phyloP scores from a whole-genome alignment of 768 basidiomycete species.

The Filobasidium floriforme region DNA sequence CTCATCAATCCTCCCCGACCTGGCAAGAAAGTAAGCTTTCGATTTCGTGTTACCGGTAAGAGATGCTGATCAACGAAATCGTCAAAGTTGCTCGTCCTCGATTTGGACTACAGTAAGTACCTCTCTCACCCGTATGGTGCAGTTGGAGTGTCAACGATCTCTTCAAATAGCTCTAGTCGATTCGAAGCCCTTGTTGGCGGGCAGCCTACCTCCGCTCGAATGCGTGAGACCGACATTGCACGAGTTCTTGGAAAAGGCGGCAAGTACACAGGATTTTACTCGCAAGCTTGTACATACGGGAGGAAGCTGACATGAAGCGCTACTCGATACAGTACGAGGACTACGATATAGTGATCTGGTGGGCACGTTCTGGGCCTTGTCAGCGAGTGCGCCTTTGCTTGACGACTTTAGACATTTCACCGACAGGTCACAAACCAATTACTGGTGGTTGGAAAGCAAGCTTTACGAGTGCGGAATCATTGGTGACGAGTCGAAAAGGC shows the following conservation, averaged over 20 bases:
- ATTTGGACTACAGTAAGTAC: conserved; percentile 74
- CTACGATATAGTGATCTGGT: conserved; percentile 86
- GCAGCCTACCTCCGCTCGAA: conserved; percentile 67
- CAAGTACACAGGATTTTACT: not conserved
- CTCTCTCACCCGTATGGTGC: not conserved
- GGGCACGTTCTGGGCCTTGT: too few species aligned
- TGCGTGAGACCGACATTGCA: conserved; percentile 78
- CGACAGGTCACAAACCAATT: not conserved
- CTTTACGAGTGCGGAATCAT: conserved; percentile 79
- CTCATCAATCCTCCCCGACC: conserved; percentile 67
- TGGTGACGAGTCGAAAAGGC: conserved; percentile 57
- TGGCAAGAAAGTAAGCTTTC: conserved; percentile 54
- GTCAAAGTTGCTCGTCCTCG: conserved; percentile 60
- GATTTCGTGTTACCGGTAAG: too few species aligned
- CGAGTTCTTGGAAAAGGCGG: conserved; percentile 59
- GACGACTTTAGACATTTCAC: too few species aligned
- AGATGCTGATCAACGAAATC: too few species aligned
- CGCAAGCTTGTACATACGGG: not conserved
- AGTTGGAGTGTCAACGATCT: conserved; percentile 3
- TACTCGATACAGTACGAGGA: conserved; percentile 55
- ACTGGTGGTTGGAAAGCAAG: conserved; percentile 74
- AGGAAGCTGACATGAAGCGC: conserved; percentile 11
- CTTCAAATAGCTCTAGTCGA: conserved; percentile 63
- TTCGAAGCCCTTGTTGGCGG: conserved; percentile 74
- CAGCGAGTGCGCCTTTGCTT: too few species aligned